phyloP scores from a whole-genome alignment of 257 asterid genomes.

The Nicotiana sylvestris region DNA sequence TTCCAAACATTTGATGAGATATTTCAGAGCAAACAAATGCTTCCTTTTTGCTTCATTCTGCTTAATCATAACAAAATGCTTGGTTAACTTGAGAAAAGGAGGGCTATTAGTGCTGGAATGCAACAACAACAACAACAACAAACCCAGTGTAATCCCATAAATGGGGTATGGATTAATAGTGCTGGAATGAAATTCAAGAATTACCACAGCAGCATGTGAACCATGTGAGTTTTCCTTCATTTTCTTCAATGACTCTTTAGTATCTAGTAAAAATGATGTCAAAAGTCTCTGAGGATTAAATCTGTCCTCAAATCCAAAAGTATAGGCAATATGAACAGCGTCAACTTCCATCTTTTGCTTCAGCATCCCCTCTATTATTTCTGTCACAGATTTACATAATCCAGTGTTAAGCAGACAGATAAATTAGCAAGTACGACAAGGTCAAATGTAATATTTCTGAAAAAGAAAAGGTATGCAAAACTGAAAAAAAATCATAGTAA shows the following conservation, averaged over 20 bases:
- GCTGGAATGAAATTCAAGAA: neutral
- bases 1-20: conserved; percentile 52
- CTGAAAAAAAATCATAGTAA: neutral
- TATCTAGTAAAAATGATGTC: conserved; percentile 47
- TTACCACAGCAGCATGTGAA: conserved; percentile 45
- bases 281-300: conserved; percentile 47
- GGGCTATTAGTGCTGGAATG: neutral
- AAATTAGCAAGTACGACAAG: neutral
- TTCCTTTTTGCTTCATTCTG: conserved; percentile 68
- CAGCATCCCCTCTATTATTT: conserved; percentile 47
- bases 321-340: conserved; percentile 56
- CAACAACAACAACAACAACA: too few relatives aligned
- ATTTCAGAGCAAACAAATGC: conserved; percentile 45
- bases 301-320: conserved; percentile 62
- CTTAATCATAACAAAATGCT: conserved; percentile 16
- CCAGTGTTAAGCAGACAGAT: neutral
- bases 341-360: conserved; percentile 60
- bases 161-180: neutral
- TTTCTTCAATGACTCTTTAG: conserved; percentile 41
- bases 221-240: conserved; percentile 36
- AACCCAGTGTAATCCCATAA: too few relatives aligned
- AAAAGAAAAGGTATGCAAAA: neutral
- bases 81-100: conserved; percentile 5
- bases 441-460: neutral
- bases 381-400: conserved; percentile 34